Percentiles rank a stretch among this genome's conserved stretches.
phyloP scores from a whole-genome alignment of 805 yeast species.

The Tetrapisispora phaffii region DNA sequence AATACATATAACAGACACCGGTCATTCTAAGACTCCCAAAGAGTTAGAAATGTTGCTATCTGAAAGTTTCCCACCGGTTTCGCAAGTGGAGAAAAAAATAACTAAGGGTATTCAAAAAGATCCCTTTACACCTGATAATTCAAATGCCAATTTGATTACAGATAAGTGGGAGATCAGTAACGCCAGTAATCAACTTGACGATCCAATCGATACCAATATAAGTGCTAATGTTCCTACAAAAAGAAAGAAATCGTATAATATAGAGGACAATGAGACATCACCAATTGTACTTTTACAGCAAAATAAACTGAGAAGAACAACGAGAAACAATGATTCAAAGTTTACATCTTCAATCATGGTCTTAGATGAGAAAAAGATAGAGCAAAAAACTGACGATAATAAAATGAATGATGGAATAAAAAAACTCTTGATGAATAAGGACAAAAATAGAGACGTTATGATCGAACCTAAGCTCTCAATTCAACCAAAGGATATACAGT shows the following conservation, averaged over 20 bases:
- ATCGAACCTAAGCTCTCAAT: constrained; percentile 1
- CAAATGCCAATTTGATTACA: constrained; percentile 6
- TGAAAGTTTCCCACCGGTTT: constrained; percentile 4
- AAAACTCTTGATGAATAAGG: neutral
- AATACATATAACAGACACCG: neutral
- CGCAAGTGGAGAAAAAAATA: neutral
- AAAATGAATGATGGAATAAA: neutral
- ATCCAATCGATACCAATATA: neutral
- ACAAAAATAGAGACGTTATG: neutral
- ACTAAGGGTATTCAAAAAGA: constrained; percentile 2
- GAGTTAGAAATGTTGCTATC: neutral
- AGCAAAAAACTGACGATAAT: neutral
- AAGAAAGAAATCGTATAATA: constrained; percentile 19
- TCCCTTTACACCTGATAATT: constrained; percentile 13
- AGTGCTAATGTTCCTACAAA: neutral
- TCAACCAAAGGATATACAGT: constrained; percentile 14
- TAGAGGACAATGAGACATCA: constrained; percentile 7
- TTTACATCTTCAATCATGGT: neutral
- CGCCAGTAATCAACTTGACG: neutral
- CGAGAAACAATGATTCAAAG: neutral
- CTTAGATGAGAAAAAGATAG: neutral
- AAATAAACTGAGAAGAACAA: constrained; percentile 1
- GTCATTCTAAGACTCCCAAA: neutral
- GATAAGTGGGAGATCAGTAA: constrained; percentile 14
- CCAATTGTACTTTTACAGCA: constrained; percentile 1